Conservation (phyloP, 306 rosid genomes). For the Quercus mongolica region DNA sequence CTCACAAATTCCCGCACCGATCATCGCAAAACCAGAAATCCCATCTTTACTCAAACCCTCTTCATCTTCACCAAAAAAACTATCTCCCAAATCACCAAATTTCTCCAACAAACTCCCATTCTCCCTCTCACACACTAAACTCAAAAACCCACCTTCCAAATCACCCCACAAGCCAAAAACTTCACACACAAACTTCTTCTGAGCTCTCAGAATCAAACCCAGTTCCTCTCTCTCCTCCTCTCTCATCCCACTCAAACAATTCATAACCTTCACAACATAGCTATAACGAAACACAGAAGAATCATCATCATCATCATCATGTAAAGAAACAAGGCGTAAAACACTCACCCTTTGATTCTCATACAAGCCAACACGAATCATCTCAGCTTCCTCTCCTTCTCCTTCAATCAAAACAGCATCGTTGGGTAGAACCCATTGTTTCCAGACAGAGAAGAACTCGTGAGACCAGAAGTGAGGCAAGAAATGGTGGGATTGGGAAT, state of each 20-base stretch:
- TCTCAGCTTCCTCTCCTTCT: background rate
- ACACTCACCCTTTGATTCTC: conserved; percentile 46
- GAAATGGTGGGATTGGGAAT: background rate
- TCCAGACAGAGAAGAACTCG: conserved; percentile 65
- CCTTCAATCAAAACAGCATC: conserved; percentile 42
- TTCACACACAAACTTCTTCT: conserved; percentile 34
- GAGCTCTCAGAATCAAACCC: conserved; percentile 50
- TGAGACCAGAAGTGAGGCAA: conserved; percentile 59
- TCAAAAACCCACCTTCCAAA: conserved; percentile 50
- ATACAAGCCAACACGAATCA: conserved; percentile 12
- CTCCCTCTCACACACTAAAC: conserved; percentile 55
- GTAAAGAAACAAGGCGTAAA: conserved; percentile 40
- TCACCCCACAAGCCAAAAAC: conserved; percentile 84
- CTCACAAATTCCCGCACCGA: conserved; percentile 56
- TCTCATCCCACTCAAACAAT: conserved; percentile 62
- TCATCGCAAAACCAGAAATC: conserved; percentile 39
- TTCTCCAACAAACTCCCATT: conserved; percentile 31
- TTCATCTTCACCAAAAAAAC: conserved; percentile 25
- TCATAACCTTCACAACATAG: conserved; percentile 47
- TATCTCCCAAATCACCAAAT: conserved; percentile 31
- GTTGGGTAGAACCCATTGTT: conserved; percentile 55
- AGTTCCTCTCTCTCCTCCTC: conserved; percentile 58
- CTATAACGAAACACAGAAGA: conserved; percentile 39
- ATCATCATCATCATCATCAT: background rate
- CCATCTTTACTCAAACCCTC: conserved; percentile 33